A percentile compares a stretch with the other conserved stretches of the same genome.
These are phyloP conservation scores for Xylaria sp. DNA, from an alignment of 2,329 filamentous ascomycete species.

Conservation along the genomic window DNA sequence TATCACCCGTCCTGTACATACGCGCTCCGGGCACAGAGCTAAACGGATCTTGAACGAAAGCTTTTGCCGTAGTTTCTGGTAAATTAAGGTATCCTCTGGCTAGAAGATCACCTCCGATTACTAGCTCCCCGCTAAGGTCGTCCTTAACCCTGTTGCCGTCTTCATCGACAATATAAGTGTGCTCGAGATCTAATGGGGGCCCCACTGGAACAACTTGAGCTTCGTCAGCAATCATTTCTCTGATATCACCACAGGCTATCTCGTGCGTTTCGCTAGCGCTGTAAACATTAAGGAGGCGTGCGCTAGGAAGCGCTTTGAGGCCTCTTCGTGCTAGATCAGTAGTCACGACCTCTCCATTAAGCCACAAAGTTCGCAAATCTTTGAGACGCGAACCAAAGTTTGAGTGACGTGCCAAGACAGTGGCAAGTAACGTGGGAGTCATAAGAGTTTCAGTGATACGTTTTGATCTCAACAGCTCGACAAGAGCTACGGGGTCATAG, in stretches of 20 bases:
- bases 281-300: slow-evolving; percentile 81
- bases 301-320: slow-evolving; percentile 73
- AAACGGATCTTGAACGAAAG: slow-evolving; percentile 76
- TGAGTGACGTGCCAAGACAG: slow-evolving; percentile 76
- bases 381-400: slow-evolving; percentile 72
- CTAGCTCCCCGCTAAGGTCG: slow-evolving; percentile 77
- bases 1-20: slow-evolving; percentile 81
- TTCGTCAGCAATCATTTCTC: slow-evolving; percentile 71
- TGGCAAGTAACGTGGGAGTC: slow-evolving; percentile 82
- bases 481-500: slow-evolving; percentile 80
- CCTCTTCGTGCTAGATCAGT: slow-evolving; percentile 78
- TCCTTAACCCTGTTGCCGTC: slow-evolving; percentile 70
- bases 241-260: slow-evolving; percentile 80
- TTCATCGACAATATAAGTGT: slow-evolving; percentile 79
- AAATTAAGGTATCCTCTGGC: slow-evolving; percentile 82
- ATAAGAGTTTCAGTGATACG: slow-evolving; percentile 83
- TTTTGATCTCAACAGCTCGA: slow-evolving; percentile 74
- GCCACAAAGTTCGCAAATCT: slow-evolving; percentile 76
- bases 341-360: slow-evolving; percentile 86
- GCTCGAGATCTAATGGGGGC: slow-evolving; percentile 72
- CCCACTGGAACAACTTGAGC: slow-evolving; percentile 79
- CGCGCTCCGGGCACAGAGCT: slow-evolving; percentile 67
- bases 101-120: slow-evolving; percentile 77
- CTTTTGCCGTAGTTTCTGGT: slow-evolving; percentile 79
- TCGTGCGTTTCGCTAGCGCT: slow-evolving; percentile 86